Percentiles rank a stretch among this genome's conserved stretches.
Conservation (phyloP, 345 rosid species). For the Salix udensis region DNA sequence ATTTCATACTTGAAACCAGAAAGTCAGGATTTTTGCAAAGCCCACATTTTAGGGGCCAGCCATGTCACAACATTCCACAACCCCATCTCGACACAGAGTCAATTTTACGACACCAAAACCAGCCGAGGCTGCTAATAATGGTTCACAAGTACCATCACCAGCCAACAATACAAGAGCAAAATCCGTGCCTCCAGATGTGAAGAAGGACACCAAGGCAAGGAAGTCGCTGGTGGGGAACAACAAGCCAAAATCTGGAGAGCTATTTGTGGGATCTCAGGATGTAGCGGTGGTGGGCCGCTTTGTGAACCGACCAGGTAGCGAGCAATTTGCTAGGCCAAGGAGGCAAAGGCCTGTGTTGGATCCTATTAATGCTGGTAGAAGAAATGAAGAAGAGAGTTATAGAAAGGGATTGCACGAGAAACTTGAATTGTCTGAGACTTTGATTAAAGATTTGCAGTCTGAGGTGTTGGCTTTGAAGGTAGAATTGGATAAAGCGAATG, state of each 20-base stretch:
- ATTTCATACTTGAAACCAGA: no score
- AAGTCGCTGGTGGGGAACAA: constrained; percentile 37
- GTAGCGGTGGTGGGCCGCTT: constrained; percentile 28
- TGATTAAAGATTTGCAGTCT: constrained; percentile 57
- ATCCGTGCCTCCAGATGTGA: constrained; percentile 39
- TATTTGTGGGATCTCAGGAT: constrained; percentile 31
- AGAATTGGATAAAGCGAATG: constrained; percentile 55
- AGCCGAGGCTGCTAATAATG: constrained; percentile 14
- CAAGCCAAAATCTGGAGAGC: constrained; percentile 48
- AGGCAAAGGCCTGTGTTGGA: constrained; percentile 19
- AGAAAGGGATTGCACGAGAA: constrained; percentile 52
- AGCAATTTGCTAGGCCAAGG: constrained; percentile 55
- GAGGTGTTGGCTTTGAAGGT: constrained; percentile 49
- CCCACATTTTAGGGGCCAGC: no score
- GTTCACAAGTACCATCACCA: not conserved
- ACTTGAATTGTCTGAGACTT: constrained; percentile 40
- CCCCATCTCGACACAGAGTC: constrained; percentile 43
- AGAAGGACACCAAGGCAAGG: constrained; percentile 30
- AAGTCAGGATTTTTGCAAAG: no score
- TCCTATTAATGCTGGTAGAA: constrained; percentile 10
- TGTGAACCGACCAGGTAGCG: constrained; percentile 31
- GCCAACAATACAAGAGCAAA: constrained; percentile 30
- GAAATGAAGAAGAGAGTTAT: constrained; percentile 26
- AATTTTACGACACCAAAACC: constrained; percentile 36
- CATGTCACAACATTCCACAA: constrained; percentile 17